Conservation (phyloP, 345 rosid genomes). For the Mallotus nudiflorus region DNA sequence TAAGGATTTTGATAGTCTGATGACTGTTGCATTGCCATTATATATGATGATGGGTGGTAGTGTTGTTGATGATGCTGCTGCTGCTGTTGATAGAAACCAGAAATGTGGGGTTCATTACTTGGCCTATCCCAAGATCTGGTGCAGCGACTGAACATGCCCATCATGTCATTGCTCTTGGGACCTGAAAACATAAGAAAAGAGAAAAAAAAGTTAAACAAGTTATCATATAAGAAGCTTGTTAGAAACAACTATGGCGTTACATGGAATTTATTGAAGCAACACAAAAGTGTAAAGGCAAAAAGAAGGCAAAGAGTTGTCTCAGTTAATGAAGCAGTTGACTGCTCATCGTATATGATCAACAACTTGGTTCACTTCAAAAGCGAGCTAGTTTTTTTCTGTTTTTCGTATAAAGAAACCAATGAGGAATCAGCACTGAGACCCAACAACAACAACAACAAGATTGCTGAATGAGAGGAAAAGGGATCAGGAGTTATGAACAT, state of each 20-base stretch:
- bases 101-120: slow-evolving; percentile 29
- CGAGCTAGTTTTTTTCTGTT: background rate
- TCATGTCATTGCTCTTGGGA: slow-evolving; percentile 40
- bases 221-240: background rate
- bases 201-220: too few species aligned
- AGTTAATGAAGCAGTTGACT: slow-evolving; percentile 17
- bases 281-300: slow-evolving; percentile 5
- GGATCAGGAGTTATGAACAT: background rate
- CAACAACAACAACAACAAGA: slow-evolving; percentile 1
- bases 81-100: slow-evolving; percentile 20
- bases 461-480: background rate
- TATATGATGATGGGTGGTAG: too few species aligned
- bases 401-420: slow-evolving; percentile 12
- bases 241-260: background rate
- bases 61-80: slow-evolving; percentile 12
- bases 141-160: slow-evolving; percentile 39
- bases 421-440: slow-evolving; percentile 28
- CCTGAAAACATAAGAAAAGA: slow-evolving; percentile 38
- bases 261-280: slow-evolving; percentile 19
- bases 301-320: slow-evolving; percentile 21
- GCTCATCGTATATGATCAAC: too few species aligned
- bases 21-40: slow-evolving; percentile 43
- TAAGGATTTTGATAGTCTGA: slow-evolving; percentile 22
- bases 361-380: too few species aligned
- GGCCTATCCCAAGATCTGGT: slow-evolving; percentile 41